Evolutionary conservation across 805 yeast genomes (phyloP), one percentile per base, ranked within the genome.

Genomic region (Spathaspora gorwiae): DNA sequence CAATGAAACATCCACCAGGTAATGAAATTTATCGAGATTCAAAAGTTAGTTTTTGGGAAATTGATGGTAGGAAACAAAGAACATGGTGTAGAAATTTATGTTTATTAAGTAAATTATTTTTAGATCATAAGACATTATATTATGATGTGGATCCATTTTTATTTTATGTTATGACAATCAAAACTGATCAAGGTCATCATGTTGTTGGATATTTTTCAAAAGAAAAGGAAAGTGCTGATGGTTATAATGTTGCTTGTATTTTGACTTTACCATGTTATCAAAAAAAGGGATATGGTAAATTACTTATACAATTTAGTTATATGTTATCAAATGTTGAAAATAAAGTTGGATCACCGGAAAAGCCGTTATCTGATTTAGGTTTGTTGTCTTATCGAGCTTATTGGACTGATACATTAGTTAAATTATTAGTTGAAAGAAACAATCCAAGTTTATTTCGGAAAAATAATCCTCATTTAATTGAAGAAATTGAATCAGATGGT

Each of bases 91-190:
- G 99, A 51, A 94, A 94, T 62, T 73, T 94, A 47, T 94, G 98
- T 73, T 70, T 94, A 46, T 66, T 94, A n/a, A 83, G 90, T 0
- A 94, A 94, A 62, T 69, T 94, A 45, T 94, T 94, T 57, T 70
- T 94, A 57, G 99, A 94, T 68, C 99, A 94, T 72, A 94, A 94
- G 62, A 90, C 99, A 0, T 75, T 94, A 33, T 94, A 94, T 66
- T 94, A 94, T 62, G 99, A 94, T 62, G 99, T 94, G 40, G 99
- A 94, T 63, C 99, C 99, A 3, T 94, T 94, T 55, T 68, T 94
- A 55, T 94, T 94, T 61, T 94, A 94, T 62, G 87, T 96, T 58
- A 94, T 94, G 99, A 90, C 97, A 1, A 76, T 81, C 47, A 76
- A 88, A 48, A 96, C 92, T 55, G 90, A 85, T 48, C 77, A 80